phyloP scores from a whole-genome alignment of 2,329 filamentous ascomycete genomes.

The Huntiella bhutanensis region DNA sequence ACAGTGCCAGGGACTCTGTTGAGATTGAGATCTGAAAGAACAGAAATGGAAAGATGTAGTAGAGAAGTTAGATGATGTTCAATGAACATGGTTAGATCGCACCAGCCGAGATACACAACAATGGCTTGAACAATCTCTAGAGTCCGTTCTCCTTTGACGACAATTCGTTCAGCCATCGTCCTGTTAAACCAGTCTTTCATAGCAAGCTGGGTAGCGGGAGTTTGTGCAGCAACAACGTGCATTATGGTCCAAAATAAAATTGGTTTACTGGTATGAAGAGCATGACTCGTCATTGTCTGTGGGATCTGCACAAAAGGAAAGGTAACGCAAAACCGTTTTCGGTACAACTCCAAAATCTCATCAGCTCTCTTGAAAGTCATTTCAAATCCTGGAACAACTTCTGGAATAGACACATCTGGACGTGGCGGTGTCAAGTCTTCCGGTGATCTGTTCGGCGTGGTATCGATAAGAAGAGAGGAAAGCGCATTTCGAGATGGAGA shows the following conservation, averaged over 20 bases:
- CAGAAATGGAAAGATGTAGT: slow-evolving; percentile 21
- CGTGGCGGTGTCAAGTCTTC: neutral
- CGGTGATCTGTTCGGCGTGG: slow-evolving; percentile 13
- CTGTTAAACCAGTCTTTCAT: slow-evolving; percentile 21
- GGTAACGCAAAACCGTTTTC: slow-evolving; percentile 17
- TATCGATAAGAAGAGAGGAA: slow-evolving; percentile 16
- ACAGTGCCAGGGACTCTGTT: slow-evolving; percentile 16
- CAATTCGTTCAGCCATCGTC: slow-evolving; percentile 20
- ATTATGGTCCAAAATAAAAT: slow-evolving; percentile 23
- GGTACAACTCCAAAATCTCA: slow-evolving; percentile 19
- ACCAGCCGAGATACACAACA: slow-evolving; percentile 22
- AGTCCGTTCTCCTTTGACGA: slow-evolving; percentile 20
- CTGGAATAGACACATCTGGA: slow-evolving; percentile 1
- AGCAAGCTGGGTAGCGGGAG: slow-evolving; percentile 17
- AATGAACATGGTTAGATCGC: slow-evolving; percentile 22
- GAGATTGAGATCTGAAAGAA: slow-evolving; percentile 22
- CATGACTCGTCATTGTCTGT: slow-evolving; percentile 13
- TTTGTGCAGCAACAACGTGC: slow-evolving; percentile 18
- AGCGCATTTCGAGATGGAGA: neutral
- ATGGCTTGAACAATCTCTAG: slow-evolving; percentile 22
- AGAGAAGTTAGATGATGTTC: slow-evolving; percentile 21
- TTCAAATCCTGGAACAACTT: slow-evolving; percentile 20
- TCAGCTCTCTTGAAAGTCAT: slow-evolving; percentile 19
- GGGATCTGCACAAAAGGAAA: slow-evolving; percentile 23
- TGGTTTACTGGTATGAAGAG: slow-evolving; percentile 18